Percentiles rank a stretch among this genome's conserved stretches.
Conservation (phyloP, 495 filamentous ascomycete genomes). For the Pyrenula massariospora region DNA sequence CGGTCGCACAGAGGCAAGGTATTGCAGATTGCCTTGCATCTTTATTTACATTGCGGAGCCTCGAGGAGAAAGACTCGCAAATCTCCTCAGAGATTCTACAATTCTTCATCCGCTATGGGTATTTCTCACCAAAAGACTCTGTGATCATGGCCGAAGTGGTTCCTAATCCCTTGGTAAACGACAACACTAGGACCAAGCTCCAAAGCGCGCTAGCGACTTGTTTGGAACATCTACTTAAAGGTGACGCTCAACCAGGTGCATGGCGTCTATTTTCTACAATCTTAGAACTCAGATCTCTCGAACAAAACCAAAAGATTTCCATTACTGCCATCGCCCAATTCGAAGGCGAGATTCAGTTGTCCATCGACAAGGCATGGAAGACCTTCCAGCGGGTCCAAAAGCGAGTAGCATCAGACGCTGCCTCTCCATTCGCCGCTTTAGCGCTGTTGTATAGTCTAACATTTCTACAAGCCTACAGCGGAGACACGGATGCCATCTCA, state of each 20-base stretch:
- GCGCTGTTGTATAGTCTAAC: slow-evolving; percentile 76
- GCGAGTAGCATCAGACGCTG: slow-evolving; percentile 2
- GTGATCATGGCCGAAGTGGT: not conserved
- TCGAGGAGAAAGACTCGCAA: not conserved
- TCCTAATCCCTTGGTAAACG: not conserved
- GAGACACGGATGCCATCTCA: slow-evolving; percentile 67
- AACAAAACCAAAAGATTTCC: not conserved
- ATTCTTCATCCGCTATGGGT: not conserved
- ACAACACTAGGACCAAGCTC: not conserved
- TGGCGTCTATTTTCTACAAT: not conserved
- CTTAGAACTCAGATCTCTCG: not conserved
- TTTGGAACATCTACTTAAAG: not conserved
- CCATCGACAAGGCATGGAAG: not conserved
- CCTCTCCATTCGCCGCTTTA: slow-evolving; percentile 42
- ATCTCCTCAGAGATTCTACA: too few species aligned
- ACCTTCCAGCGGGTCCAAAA: not conserved
- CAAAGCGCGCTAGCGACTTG: not conserved
- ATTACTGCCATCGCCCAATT: not conserved
- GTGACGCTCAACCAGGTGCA: not conserved
- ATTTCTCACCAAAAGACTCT: not conserved
- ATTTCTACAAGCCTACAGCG: slow-evolving; percentile 80
- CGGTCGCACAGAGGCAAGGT: not conserved
- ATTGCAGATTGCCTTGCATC: not conserved
- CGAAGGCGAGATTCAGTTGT: not conserved
- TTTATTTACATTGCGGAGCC: not conserved